These are phyloP conservation scores for Elsinoe arachidis DNA, from an alignment of 2,329 filamentous ascomycete species.

Conservation along the genomic window DNA sequence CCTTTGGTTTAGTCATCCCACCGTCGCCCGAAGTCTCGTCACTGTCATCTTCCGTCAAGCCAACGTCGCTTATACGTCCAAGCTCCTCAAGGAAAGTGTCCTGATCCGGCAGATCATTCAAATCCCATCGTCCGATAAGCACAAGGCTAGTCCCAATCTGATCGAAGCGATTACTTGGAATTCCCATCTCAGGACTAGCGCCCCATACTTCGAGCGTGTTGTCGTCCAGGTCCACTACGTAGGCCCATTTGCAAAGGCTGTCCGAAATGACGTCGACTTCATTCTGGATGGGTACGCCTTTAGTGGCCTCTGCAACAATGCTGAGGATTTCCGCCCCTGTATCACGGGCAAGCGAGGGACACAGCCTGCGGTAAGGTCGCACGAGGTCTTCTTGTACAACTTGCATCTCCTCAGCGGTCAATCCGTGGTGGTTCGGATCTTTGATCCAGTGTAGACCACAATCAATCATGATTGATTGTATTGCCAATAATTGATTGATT, in stretches of 20 bases:
- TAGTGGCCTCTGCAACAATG: not conserved
- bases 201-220: slow-evolving; percentile 14
- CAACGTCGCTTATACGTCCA: too few species aligned
- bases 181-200: too few species aligned
- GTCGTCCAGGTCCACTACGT: slow-evolving; percentile 23
- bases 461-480: too few species aligned
- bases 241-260: slow-evolving; percentile 22
- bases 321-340: not conserved
- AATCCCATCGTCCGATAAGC: not conserved
- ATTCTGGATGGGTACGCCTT: slow-evolving; percentile 4
- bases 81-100: not conserved
- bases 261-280: slow-evolving; percentile 20
- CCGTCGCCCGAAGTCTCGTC: too few species aligned
- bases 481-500: too few species aligned
- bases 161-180: not conserved
- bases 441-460: too few species aligned
- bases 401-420: not conserved
- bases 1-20: too few species aligned
- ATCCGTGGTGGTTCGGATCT: not conserved
- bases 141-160: not conserved
- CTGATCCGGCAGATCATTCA: not conserved
- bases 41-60: too few species aligned
- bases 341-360: slow-evolving; percentile 8
- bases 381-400: not conserved
- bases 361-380: not conserved